Conservation (phyloP, 768 basidiomycete species). For the Hypholoma fasciculare region DNA sequence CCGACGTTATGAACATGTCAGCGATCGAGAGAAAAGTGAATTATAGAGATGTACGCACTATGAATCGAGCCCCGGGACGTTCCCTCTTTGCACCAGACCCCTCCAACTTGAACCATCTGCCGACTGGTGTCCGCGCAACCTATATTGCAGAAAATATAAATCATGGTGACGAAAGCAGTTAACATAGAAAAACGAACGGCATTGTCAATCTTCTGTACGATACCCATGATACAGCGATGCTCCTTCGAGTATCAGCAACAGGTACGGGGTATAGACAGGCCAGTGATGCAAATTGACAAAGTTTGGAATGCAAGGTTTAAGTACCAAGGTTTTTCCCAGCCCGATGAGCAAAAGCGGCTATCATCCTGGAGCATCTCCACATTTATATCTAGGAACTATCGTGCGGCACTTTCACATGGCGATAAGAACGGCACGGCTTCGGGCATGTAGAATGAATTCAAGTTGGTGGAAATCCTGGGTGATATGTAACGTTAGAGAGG, state of each 20-base stretch:
- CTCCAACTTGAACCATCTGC: conserved; percentile 73
- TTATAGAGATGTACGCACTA: conserved; percentile 29
- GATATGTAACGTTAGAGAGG: not conserved
- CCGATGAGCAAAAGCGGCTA: not conserved
- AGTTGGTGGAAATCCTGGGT: not conserved
- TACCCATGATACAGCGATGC: not conserved
- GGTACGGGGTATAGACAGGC: not conserved
- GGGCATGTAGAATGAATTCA: not conserved
- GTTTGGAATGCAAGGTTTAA: not conserved
- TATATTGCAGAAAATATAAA: conserved; percentile 13
- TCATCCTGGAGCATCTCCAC: not conserved
- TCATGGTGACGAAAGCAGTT: not conserved
- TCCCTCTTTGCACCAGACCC: conserved; percentile 67
- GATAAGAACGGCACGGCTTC: not conserved
- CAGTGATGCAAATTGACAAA: not conserved
- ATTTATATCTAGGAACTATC: not conserved
- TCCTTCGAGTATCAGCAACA: not conserved
- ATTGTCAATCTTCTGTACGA: not conserved
- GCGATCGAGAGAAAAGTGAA: not conserved
- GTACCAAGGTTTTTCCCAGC: not conserved
- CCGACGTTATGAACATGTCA: not conserved
- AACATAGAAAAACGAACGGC: not conserved
- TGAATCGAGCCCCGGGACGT: conserved; percentile 64
- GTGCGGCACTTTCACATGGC: not conserved
- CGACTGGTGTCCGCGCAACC: conserved; percentile 49